Percentiles rank a stretch among this genome's conserved stretches.
phyloP scores from a whole-genome alignment of 2,329 filamentous ascomycete species.

The Colletotrichum sp. region DNA sequence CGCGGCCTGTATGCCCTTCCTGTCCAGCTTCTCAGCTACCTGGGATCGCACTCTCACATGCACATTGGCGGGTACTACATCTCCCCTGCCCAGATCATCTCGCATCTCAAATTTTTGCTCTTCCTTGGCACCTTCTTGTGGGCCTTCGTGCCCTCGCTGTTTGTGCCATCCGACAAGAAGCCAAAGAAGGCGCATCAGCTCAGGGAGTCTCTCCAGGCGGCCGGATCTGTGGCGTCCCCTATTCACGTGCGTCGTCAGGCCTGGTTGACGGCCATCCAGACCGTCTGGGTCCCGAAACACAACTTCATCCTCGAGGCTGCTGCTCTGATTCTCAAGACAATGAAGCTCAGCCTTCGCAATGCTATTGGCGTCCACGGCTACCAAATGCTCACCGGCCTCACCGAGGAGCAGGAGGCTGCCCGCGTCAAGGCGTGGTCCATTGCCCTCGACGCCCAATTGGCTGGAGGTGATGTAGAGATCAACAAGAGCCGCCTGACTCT shows the following conservation, averaged over 20 bases:
- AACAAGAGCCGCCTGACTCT: constrained; percentile 86
- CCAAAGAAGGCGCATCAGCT: constrained; percentile 50
- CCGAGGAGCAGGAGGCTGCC: constrained; percentile 83
- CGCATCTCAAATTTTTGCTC: constrained; percentile 58
- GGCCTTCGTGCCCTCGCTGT: constrained; percentile 59
- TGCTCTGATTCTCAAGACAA: constrained; percentile 78
- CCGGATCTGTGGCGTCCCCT: constrained; percentile 78
- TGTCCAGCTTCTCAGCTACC: constrained; percentile 57
- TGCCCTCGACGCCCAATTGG: constrained; percentile 89
- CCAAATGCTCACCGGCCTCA: constrained; percentile 79
- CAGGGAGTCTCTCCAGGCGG: constrained; percentile 48
- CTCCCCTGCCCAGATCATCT: constrained; percentile 48
- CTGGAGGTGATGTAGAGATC: constrained; percentile 87
- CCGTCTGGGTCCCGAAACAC: constrained; percentile 88
- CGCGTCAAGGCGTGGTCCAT: constrained; percentile 93
- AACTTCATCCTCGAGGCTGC: constrained; percentile 86
- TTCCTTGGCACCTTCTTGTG: constrained; percentile 60
- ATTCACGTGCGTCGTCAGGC: constrained; percentile 86
- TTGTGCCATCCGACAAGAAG: constrained; percentile 50
- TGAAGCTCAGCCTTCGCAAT: constrained; percentile 82
- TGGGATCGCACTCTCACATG: constrained; percentile 55
- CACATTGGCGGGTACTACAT: constrained; percentile 60
- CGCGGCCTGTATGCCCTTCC: constrained; percentile 72
- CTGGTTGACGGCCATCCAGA: constrained; percentile 93
- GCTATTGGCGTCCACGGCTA: constrained; percentile 79